Base-by-base conservation (phyloP, 257 asterid genomes). In the Mentha longifolia region DNA sequence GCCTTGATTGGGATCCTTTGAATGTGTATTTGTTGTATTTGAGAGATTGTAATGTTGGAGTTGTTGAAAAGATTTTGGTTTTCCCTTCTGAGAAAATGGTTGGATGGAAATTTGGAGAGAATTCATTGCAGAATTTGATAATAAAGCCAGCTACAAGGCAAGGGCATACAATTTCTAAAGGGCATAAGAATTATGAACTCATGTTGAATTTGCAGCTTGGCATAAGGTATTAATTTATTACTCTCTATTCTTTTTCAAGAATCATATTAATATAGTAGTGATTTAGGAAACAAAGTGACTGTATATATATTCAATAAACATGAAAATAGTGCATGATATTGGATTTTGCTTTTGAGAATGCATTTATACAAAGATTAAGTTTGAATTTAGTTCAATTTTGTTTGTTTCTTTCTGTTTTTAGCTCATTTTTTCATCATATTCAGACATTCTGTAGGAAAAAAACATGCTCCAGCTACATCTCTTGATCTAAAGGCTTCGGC, bases 161-260 rank as follows among this genome's bases (percentile, higher is more conserved):
- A 58, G 97, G 99, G 62, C 68, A 70, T 11, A 79, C 89, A 1
- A 94, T 94, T 58, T 77, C 91, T 0, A 91, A 88, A 84, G 99
- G 95, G 28, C 99, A 94, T 52, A 89, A 83, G 67, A 86, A 87
- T 72, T 94, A 89, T 74, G 97, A 94, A 31, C 96, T 94, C 57
- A 89, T 91, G 97, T 92, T 94, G 16, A 94, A 94, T 81, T 81
- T 94, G 86, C 97, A 91, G 91, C 96, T 94, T 7, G 97, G 99
- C 52, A 89, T 94, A 84, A 87, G 97, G 99, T 94, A 89, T 3
- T 6, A 31, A 10, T 8, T 11, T 9, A 0, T 9, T 31, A 2
- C 7, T 61, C 6, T 39, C 39, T 46, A 57, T 33, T 9, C 61
- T 58, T 20, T 57, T 15, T 25, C 6, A 10, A 55, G 30, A 46